Evolutionary conservation across 2,329 filamentous ascomycete genomes (phyloP), one percentile per base, ranked within the genome.

Genomic region (Phialophora expanda): DNA sequence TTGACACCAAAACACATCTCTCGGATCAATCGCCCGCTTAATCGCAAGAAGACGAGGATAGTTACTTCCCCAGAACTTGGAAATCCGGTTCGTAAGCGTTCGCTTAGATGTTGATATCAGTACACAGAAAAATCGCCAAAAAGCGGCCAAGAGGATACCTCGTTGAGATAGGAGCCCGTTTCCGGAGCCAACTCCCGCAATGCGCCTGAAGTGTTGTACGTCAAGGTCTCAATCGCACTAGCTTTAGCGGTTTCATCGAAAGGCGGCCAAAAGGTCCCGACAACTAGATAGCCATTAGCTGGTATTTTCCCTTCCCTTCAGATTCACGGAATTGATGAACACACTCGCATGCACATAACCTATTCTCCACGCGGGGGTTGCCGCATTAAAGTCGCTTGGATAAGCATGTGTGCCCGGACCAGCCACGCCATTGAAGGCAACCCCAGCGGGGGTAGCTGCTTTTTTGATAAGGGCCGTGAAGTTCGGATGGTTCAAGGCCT

Each of bases 51-150:
- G 48, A 8, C 67, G 67, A 6, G 63, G 65, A 61, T 76, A 75
- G 32, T 75, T 75, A 1, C 66, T 48, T 5, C 78, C 79, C 75
- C 75, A 81, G 69, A 79, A 81, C 9, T 62, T 80, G 75, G 68
- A 76, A 80, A 22, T 75, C 66, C 2, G 77, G 74, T 68, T 80
- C 77, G n/a, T 46, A 46, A n/a, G 41, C 41, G n/a, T n/a, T 44
- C 41, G 41, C 41, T 9, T 44, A 44, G 12, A 44, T n/a, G 6
- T 44, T 44, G 41, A 44, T 44, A 44, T 44, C 41, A 44, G 41
- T n/a, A n/a, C n/a, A n/a, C 41, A 44, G 12, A 44, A 1, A 9
- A 44, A 12, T 44, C 41, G 41, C 41, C 41, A 12, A 12, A 6
- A n/a, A n/a, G 41, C 12, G 41, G 41, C 12, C 73, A 73, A 9